Conservation (phyloP, 371 early-diverging fungal species). For the Mortierella sp. region DNA sequence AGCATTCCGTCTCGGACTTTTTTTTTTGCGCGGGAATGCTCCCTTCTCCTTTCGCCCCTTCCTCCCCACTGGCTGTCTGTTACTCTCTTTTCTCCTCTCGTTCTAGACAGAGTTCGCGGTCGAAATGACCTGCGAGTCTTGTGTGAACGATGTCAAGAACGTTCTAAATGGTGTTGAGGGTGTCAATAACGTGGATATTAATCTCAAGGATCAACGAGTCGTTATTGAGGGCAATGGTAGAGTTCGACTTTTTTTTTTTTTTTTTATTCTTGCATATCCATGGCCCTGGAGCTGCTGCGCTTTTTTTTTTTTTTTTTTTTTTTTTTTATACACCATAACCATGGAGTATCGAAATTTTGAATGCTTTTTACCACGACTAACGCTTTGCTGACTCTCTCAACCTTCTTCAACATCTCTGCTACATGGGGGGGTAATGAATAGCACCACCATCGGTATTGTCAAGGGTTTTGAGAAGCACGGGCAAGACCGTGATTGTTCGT, state of each 20-base stretch:
- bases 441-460: constrained; percentile 76
- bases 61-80: too few species aligned
- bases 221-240: constrained; percentile 72
- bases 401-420: too few species aligned
- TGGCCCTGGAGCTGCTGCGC: constrained; percentile 9
- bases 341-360: neutral
- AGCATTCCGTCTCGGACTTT: too few species aligned
- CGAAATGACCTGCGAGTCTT: constrained; percentile 84
- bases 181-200: constrained; percentile 65
- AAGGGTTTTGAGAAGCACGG: constrained; percentile 69
- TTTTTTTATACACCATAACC: constrained; percentile 6
- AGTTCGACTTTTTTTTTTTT: neutral
- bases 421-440: constrained; percentile 38
- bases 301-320: neutral
- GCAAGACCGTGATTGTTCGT: constrained; percentile 78
- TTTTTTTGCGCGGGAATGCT: too few species aligned
- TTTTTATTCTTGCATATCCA: neutral
- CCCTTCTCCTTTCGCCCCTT: too few species aligned
- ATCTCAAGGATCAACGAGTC: constrained; percentile 68
- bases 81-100: neutral
- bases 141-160: constrained; percentile 72
- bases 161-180: constrained; percentile 64
- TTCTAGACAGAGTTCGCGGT: constrained; percentile 81
- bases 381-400: too few species aligned
- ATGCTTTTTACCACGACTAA: neutral